phyloP scores from a whole-genome alignment of 306 rosid species.

The Sesbania bispinosa region DNA sequence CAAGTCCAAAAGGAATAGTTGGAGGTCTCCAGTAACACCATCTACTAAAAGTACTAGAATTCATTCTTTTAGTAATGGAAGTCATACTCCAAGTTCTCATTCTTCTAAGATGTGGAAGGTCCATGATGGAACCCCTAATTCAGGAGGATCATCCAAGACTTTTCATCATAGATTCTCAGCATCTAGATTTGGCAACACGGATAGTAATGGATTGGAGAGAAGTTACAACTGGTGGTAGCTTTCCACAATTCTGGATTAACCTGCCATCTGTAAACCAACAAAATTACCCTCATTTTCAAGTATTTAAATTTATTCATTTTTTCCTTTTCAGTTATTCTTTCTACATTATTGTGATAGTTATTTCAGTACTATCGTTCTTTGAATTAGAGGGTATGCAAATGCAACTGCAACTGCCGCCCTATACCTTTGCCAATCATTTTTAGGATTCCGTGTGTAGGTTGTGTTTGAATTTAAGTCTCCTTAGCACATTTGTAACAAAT shows the following conservation, averaged over 20 bases:
- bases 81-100: constrained; percentile 32
- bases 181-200: constrained; percentile 47
- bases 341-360: background rate
- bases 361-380: background rate
- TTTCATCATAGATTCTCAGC: constrained; percentile 46
- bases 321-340: background rate
- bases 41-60: constrained; percentile 17
- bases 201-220: constrained; percentile 39
- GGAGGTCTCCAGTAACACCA: constrained; percentile 46
- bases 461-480: too few relatives aligned
- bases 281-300: background rate
- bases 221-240: constrained; percentile 51
- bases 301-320: background rate
- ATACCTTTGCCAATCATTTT: too few relatives aligned
- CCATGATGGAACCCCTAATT: constrained; percentile 28
- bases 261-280: constrained; percentile 8
- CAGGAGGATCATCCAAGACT: constrained; percentile 33
- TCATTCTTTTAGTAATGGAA: constrained; percentile 26
- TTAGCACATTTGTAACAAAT: too few relatives aligned
- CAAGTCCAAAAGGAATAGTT: constrained; percentile 26
- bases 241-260: background rate
- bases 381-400: background rate
- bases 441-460: too few relatives aligned
- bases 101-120: constrained; percentile 23
- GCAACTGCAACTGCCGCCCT: too few relatives aligned